Evolutionary conservation across 2,329 filamentous ascomycete species (phyloP).

Genomic region (Aspergillus pseudonomiae): DNA sequence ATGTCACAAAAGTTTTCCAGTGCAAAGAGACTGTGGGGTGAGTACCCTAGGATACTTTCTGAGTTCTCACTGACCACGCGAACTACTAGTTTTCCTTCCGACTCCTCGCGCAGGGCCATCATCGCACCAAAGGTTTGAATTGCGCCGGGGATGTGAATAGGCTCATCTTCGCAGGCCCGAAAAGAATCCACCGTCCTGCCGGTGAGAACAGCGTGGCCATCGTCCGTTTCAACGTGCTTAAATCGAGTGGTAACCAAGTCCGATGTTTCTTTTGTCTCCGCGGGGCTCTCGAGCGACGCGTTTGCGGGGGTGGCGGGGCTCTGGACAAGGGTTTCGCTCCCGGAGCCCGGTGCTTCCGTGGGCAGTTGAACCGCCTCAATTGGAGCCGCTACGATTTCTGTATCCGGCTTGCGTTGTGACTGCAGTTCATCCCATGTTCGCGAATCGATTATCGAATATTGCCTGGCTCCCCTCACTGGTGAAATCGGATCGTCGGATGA

Average conservation of each 20-base stretch:
- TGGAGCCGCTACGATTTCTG: conserved; percentile 1
- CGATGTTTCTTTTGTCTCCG: conserved; percentile 39
- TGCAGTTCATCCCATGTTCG: conserved; percentile 27
- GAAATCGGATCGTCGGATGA: conserved; percentile 20
- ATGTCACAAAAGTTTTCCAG: conserved; percentile 80
- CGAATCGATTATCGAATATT: conserved; percentile 34
- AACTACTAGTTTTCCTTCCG: conserved; percentile 68
- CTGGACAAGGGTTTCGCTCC: background rate
- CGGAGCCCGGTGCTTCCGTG: background rate
- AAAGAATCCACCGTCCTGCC: conserved; percentile 71
- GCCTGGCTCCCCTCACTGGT: conserved; percentile 26
- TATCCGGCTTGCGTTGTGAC: background rate
- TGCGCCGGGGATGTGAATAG: conserved; percentile 81
- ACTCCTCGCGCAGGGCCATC: conserved; percentile 67
- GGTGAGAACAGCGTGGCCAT: conserved; percentile 80
- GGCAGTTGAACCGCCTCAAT: background rate
- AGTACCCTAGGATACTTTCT: conserved; percentile 72
- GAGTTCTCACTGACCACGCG: conserved; percentile 83
- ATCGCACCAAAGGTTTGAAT: conserved; percentile 80
- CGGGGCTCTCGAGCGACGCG: background rate
- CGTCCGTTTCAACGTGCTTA: conserved; percentile 74
- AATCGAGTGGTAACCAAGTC: conserved; percentile 71
- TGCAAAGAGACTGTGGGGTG: conserved; percentile 73
- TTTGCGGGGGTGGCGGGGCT: background rate
- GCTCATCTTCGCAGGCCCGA: conserved; percentile 86